Evolutionary conservation across 352 stramenopile species (phyloP), one percentile per base, ranked within the genome.

Genomic region (Phytophthora kernoviae): DNA sequence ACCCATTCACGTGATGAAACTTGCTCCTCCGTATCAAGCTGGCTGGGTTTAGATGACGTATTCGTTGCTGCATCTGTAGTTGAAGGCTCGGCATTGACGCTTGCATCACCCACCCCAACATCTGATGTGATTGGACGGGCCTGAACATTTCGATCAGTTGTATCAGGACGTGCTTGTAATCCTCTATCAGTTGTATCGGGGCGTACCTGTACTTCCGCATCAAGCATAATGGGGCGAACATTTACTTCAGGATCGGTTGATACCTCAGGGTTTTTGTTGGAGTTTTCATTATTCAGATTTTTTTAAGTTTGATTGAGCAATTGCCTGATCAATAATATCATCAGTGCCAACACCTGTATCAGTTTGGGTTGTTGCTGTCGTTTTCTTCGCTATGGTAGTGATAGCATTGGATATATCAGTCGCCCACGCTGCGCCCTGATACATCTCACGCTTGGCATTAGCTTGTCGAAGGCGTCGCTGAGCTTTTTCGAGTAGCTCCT

Each of bases 21-120:
- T n/a, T n/a, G n/a, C n/a, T n/a, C n/a, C n/a, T n/a, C n/a, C n/a
- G n/a, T n/a, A n/a, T n/a, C n/a, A n/a, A n/a, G n/a, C n/a, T n/a
- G n/a, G n/a, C n/a, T n/a, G n/a, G n/a, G 37, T 30, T 42, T n/a
- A 17, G 50, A 26, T 40, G 37, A 43, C 42, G 48, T 42, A 58
- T 50, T 57, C 50, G 12, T 57, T 57, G 36, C 41, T 14, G 4
- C 42, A 57, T n/a, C n/a, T n/a, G n/a, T n/a, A n/a, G n/a, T n/a
- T n/a, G n/a, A n/a, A n/a, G n/a, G n/a, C n/a, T n/a, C n/a, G n/a
- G n/a, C n/a, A n/a, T n/a, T n/a, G n/a, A 27, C 3, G 20, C 18
- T 41, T 15, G 27, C 47, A 57, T 57, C 50, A n/a, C 11, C 6
- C 6, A 11, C 3, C 20, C 3, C 36, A 18, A 4, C 36, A 42